Base-by-base conservation (phyloP, 75 land plant genomes). In the Pinus taeda region DNA sequence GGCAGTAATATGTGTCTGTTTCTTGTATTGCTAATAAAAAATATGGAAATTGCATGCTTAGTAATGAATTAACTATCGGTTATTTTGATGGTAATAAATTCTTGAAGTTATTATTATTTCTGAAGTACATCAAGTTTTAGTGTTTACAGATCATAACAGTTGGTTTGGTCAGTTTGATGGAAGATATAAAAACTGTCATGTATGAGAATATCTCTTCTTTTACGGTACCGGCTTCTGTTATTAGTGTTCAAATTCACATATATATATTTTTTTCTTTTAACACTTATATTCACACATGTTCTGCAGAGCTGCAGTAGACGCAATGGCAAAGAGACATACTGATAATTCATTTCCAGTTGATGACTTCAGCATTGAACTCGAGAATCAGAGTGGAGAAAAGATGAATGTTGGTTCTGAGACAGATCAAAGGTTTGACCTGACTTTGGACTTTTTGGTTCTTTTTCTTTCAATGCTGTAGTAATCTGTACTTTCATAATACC, bases 351-450 rank as follows among this genome's bases (percentile, higher is more conserved):
- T 85, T 58, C 88, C 95, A 4, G 22, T 83, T n/a, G 94, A 93
- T 59, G 85, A 91, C 56, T 93, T 80, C 77, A 93, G 87, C 78
- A 26, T 95, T 29, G 91, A 93, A 70, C 84, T 95, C 39, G 91
- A 91, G 75, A 86, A 93, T 86, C 98, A 93, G 77, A 88, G 85
- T 82, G 96, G 96, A 9, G 77, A 90, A 78, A 84, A 80, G 83
- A 81, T 95, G 60, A 13, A 76, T 6, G 73, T 89, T 69, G 90
- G 85, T 67, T 83, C 93, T 74, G 96, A 93, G 55, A 82, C 85
- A 73, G 96, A 95, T 72, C 85, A 81, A 76, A 81, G 77, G 95
- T 90, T 66, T 1, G n/a, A 66, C 42, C 8, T 42, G 21, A 15
- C 53, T 17, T 37, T 67, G 20, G 20, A 18, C 37, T 17, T 67